Evolutionary conservation across 768 basidiomycete genomes (phyloP).

Genomic region (Pleurotus pulmonarius): DNA sequence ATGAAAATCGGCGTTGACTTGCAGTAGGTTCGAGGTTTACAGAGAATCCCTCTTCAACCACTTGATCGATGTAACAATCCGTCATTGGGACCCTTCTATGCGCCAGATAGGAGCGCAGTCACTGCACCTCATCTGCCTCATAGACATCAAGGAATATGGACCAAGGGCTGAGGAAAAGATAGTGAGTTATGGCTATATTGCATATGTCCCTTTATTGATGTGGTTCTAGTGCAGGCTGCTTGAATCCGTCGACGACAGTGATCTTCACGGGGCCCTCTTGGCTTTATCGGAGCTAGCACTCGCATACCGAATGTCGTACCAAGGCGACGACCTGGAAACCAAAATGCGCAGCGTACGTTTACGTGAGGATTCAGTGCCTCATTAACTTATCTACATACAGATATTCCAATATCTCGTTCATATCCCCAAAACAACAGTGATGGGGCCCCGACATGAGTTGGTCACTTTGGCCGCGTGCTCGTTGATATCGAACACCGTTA

Average conservation of each 20-base stretch:
- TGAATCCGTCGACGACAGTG: conserved; percentile 59
- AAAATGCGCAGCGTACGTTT: conserved; percentile 43
- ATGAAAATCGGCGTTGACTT: neutral
- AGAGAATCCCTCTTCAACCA: conserved; percentile 66
- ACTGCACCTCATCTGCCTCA: conserved; percentile 60
- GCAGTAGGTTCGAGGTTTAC: conserved; percentile 72
- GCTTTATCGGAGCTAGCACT: conserved; percentile 69
- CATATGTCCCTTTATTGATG: neutral
- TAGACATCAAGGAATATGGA: conserved; percentile 53
- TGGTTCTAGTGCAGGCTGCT: conserved; percentile 48
- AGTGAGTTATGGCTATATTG: conserved; percentile 36
- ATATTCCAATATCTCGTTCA: conserved; percentile 56
- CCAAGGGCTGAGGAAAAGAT: conserved; percentile 44
- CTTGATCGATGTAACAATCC: conserved; percentile 65
- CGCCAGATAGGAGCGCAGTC: conserved; percentile 76
- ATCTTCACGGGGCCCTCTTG: conserved; percentile 81
- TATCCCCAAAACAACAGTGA: conserved; percentile 56
- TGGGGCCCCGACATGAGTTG: conserved; percentile 66
- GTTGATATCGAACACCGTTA: conserved; percentile 63
- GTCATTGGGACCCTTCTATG: conserved; percentile 89
- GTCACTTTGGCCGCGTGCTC: conserved; percentile 69
- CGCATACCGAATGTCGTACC: conserved; percentile 40
- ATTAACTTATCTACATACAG: conserved; percentile 31
- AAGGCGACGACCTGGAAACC: conserved; percentile 27
- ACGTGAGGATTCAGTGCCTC: neutral